These are phyloP conservation scores for Flaveria sonorensis DNA, from an alignment of 129 eudicot species.

Conservation along the genomic window DNA sequence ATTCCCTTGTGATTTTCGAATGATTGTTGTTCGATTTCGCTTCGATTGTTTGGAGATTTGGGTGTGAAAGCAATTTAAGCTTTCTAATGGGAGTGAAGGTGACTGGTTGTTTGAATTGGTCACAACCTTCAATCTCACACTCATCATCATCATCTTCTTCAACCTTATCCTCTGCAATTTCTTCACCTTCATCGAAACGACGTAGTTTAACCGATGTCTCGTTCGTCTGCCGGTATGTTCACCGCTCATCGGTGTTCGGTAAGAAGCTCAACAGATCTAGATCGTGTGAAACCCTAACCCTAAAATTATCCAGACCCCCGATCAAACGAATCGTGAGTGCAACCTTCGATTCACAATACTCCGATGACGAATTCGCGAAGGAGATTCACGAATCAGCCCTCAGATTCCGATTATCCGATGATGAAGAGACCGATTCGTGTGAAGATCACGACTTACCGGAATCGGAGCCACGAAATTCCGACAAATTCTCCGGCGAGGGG, in stretches of 20 bases:
- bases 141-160: slow-evolving; percentile 33
- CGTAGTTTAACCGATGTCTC: slow-evolving; percentile 43
- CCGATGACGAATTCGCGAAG: slow-evolving; percentile 65
- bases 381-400: slow-evolving; percentile 53
- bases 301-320: slow-evolving; percentile 12
- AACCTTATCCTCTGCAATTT: slow-evolving; percentile 50
- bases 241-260: slow-evolving; percentile 39
- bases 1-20: background rate
- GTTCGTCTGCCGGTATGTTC: slow-evolving; percentile 38
- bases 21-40: background rate
- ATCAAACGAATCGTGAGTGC: slow-evolving; percentile 53
- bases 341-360: slow-evolving; percentile 51
- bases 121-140: slow-evolving; percentile 46
- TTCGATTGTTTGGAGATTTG: slow-evolving; percentile 8
- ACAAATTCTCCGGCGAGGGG: slow-evolving; percentile 14
- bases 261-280: slow-evolving; percentile 48
- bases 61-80: background rate
- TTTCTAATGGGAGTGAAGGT: slow-evolving; percentile 51
- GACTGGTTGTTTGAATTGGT: slow-evolving; percentile 50
- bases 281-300: slow-evolving; percentile 44
- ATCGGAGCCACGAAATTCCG: background rate
- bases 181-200: slow-evolving; percentile 49
- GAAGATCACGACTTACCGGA: background rate
- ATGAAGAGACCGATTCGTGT: slow-evolving; percentile 13
- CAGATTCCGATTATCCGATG: slow-evolving; percentile 48